Percentiles rank a stretch among this genome's conserved stretches.
phyloP scores from a whole-genome alignment of 495 filamentous ascomycete genomes.

The Cairneyella variabilis region DNA sequence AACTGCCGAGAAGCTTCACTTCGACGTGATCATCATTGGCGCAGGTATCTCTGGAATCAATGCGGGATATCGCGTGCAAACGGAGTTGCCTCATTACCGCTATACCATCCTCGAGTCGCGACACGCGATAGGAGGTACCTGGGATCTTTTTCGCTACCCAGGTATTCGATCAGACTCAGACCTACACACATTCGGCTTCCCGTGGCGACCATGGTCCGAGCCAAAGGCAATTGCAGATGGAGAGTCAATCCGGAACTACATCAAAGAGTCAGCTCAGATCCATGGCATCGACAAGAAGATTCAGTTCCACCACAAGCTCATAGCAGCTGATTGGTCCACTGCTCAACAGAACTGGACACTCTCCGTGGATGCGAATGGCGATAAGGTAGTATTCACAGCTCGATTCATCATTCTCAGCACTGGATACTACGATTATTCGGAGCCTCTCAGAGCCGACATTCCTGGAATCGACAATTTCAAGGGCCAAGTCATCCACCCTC shows the following conservation, averaged over 20 bases:
- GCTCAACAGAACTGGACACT: constrained; percentile 59
- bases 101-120: constrained; percentile 64
- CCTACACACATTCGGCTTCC: constrained; percentile 63
- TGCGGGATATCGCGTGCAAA: constrained; percentile 64
- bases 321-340: constrained; percentile 55
- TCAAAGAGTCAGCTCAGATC: constrained; percentile 53
- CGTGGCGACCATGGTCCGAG: constrained; percentile 63
- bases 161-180: constrained; percentile 66
- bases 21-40: constrained; percentile 67
- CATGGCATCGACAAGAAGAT: constrained; percentile 62
- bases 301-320: constrained; percentile 53
- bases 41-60: constrained; percentile 78
- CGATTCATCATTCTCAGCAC: constrained; percentile 59
- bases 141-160: constrained; percentile 70
- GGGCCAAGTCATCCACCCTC: constrained; percentile 55
- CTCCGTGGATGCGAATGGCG: constrained; percentile 44
- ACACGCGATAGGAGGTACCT: constrained; percentile 60
- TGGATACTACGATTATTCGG: constrained; percentile 66
- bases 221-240: constrained; percentile 58
- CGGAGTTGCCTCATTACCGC: constrained; percentile 46
- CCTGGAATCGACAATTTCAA: constrained; percentile 56
- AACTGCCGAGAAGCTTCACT: constrained; percentile 22
- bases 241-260: constrained; percentile 54
- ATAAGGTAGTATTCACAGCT: constrained; percentile 41
- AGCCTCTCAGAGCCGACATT: constrained; percentile 51